Percentiles rank a stretch among this genome's conserved stretches.
phyloP scores from a whole-genome alignment of 1,284 basidiomycete species.

The Peniophora sp. region DNA sequence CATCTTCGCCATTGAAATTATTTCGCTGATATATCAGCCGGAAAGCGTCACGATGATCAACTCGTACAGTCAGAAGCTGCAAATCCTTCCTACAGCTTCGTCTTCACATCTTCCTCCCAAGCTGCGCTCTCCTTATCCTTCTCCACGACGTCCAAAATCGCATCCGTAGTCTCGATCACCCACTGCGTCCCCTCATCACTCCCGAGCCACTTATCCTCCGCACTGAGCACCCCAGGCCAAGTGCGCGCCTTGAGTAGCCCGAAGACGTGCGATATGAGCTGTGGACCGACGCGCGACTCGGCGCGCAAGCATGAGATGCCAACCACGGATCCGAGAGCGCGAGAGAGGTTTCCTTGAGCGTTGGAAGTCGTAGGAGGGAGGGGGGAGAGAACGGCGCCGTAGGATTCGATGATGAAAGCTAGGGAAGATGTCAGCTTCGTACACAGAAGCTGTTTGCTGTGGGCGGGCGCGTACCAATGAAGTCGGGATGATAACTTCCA shows the following conservation, averaged over 20 bases:
- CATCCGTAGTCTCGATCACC: constrained; percentile 85
- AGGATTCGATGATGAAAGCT: constrained; percentile 93
- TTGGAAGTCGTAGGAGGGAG: constrained; percentile 41
- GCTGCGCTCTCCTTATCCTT: constrained; percentile 25
- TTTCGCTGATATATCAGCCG: too few species aligned
- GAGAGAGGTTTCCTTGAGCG: constrained; percentile 78
- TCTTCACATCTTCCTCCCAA: constrained; percentile 12
- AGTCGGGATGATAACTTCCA: constrained; percentile 77
- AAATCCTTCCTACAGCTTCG: constrained; percentile 45
- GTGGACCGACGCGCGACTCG: constrained; percentile 84
- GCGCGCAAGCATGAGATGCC: constrained; percentile 89
- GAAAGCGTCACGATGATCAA: too few species aligned
- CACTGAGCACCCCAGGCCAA: constrained; percentile 40
- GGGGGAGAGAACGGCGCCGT: constrained; percentile 82
- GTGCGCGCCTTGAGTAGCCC: constrained; percentile 83
- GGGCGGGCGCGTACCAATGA: constrained; percentile 60
- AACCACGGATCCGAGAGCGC: constrained; percentile 82
- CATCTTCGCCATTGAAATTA: too few species aligned
- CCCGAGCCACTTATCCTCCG: constrained; percentile 81
- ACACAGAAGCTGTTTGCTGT: too few species aligned
- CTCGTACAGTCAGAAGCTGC: too few species aligned
- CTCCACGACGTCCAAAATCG: constrained; percentile 65
- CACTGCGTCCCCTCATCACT: constrained; percentile 90
- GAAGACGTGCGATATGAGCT: constrained; percentile 88
- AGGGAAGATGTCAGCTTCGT: constrained; percentile 6